Evolutionary conservation across 1,284 basidiomycete species (phyloP), one percentile per base, ranked within the genome.

Genomic region (Trichosporon faecale): DNA sequence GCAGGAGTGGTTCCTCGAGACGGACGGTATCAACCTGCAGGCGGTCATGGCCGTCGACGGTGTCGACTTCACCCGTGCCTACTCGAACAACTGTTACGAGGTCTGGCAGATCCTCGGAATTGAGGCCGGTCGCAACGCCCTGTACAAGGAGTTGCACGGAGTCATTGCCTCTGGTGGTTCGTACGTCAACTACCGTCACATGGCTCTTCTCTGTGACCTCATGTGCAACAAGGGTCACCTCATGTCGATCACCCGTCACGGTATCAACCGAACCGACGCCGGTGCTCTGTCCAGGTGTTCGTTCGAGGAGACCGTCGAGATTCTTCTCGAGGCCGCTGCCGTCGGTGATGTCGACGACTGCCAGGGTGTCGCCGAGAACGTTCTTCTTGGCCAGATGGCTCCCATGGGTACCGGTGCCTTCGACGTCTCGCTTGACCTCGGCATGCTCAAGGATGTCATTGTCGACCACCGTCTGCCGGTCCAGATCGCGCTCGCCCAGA

Each of bases 121-220:
- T 78, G 97, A 99, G 85, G 97, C 95, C 21, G 95, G 94, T 18
- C 91, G 97, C 14, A 93, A 90, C 49, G 94, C 95, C 14, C 91
- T 99, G 76, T 90, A 97, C 87, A 92, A 88, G 84, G 97, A 99
- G 83, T 85, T 98, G 70, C 90, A 94, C 77, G 88, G 89, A 70
- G 96, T 98, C 80, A 97, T 99, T 84, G 95, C 98, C 85, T 98
- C 98, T 85, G 97, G 98, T 82, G 97, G 96, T 87, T 98, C 96
- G 21, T 98, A 98, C 80, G 96, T 99, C 86, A 99, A 99, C 85
- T 99, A 98, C 85, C 91, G 97, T 68, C 97, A 99, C 83, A 87
- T 99, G 68, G 93, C 95, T 0, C 86, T 99, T 21, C 89, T 99
- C 27, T 96, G 94, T 83, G 97, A 99, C 82, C 87, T 99, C 66